These are phyloP conservation scores for Penicillium thymicola DNA, from an alignment of 2,329 filamentous ascomycete species.

Conservation along the genomic window DNA sequence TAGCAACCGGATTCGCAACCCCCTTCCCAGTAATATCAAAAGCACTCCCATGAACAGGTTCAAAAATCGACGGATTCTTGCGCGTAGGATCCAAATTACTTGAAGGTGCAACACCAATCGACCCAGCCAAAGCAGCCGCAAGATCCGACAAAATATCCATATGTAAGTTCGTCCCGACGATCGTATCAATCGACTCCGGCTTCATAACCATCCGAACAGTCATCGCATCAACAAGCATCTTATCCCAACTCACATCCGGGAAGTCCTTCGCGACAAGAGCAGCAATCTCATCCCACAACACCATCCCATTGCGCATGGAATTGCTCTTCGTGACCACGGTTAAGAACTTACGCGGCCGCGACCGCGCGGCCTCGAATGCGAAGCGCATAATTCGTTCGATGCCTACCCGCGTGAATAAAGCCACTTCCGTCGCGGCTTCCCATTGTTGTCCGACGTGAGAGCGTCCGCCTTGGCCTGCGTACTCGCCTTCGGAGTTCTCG, in stretches of 20 bases:
- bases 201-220: slow-evolving; percentile 54
- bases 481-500: slow-evolving; percentile 57
- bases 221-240: slow-evolving; percentile 58
- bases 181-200: slow-evolving; percentile 50
- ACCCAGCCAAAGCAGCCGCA: slow-evolving; percentile 65
- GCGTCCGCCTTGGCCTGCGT: slow-evolving; percentile 54
- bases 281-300: slow-evolving; percentile 56
- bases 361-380: slow-evolving; percentile 52
- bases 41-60: slow-evolving; percentile 62
- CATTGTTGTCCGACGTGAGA: slow-evolving; percentile 51
- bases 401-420: slow-evolving; percentile 53
- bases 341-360: slow-evolving; percentile 47
- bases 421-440: slow-evolving; percentile 53
- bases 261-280: slow-evolving; percentile 48
- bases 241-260: slow-evolving; percentile 51
- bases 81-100: slow-evolving; percentile 64
- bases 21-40: slow-evolving; percentile 52
- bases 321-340: slow-evolving; percentile 57
- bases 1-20: slow-evolving; percentile 59
- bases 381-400: slow-evolving; percentile 53
- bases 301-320: slow-evolving; percentile 54
- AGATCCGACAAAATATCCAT: slow-evolving; percentile 68
- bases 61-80: slow-evolving; percentile 58
- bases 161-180: slow-evolving; percentile 54
- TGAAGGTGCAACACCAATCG: slow-evolving; percentile 68